phyloP scores from a whole-genome alignment of 1,139 yeast species.

The Blastobotrys apis region DNA sequence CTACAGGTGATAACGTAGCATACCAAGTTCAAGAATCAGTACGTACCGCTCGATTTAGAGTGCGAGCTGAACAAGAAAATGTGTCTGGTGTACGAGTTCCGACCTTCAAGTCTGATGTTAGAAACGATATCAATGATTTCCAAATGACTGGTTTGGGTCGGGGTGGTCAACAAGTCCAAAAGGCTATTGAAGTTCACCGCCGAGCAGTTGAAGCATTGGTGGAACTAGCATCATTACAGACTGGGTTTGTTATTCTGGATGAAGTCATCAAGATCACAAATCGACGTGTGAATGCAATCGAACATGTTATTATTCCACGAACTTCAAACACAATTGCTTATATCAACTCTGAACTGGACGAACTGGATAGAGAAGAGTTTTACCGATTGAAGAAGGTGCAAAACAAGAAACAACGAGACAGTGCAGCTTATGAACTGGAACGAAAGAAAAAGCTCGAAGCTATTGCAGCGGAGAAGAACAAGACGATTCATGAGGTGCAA shows the following conservation, averaged over 20 bases:
- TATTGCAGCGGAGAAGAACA: constrained; percentile 19
- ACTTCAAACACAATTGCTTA: constrained; percentile 91
- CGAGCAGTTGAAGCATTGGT: constrained; percentile 95
- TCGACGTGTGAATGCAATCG: constrained; percentile 97
- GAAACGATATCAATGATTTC: constrained; percentile 85
- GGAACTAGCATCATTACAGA: constrained; percentile 83
- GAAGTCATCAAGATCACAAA: constrained; percentile 97
- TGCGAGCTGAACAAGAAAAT: constrained; percentile 89
- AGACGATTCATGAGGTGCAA: constrained; percentile 18
- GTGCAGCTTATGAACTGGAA: constrained; percentile 60
- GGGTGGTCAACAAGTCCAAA: constrained; percentile 98
- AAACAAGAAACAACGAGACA: constrained; percentile 85
- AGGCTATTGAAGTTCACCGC: constrained; percentile 87
- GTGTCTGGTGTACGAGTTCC: constrained; percentile 95
- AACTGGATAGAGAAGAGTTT: constrained; percentile 96
- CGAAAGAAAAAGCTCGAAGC: constrained; percentile 42
- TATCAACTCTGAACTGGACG: constrained; percentile 94
- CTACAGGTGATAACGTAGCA: constrained; percentile 92
- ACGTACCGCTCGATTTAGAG: constrained; percentile 78
- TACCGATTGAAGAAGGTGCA: constrained; percentile 95
- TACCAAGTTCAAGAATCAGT: constrained; percentile 96
- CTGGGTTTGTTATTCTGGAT: constrained; percentile 93
- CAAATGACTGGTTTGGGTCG: constrained; percentile 95
- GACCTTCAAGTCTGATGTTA: constrained; percentile 79
- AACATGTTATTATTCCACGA: constrained; percentile 95